A percentile compares a stretch with the other conserved stretches of the same genome.
phyloP scores from a whole-genome alignment of 495 filamentous ascomycete species.

The Corynascus novoguineensis region DNA sequence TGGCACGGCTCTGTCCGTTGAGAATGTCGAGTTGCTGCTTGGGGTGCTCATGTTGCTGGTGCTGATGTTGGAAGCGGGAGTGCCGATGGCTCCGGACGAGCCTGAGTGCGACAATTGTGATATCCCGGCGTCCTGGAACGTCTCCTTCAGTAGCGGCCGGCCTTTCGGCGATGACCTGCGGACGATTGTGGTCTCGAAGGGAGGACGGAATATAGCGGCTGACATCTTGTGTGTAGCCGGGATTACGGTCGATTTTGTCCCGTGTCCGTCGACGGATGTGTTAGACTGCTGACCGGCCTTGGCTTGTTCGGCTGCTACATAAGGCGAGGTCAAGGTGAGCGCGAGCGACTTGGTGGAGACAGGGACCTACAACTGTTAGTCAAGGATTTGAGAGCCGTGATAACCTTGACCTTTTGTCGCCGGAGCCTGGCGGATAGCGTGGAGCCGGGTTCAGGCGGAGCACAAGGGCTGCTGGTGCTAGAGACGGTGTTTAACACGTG shows the following conservation, averaged over 20 bases:
- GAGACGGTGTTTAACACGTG: neutral
- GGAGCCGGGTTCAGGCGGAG: neutral
- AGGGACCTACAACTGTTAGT: slow-evolving; percentile 38
- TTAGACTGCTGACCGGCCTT: neutral
- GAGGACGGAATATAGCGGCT: slow-evolving; percentile 36
- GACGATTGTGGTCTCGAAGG: slow-evolving; percentile 43
- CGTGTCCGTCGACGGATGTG: neutral
- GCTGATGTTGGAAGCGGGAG: neutral
- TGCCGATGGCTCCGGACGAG: neutral
- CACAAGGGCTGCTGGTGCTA: slow-evolving; percentile 2
- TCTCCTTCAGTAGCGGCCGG: slow-evolving; percentile 26
- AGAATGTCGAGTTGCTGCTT: slow-evolving; percentile 11
- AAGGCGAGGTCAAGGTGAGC: neutral
- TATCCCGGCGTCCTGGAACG: slow-evolving; percentile 14
- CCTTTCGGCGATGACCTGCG: slow-evolving; percentile 38
- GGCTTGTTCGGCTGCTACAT: slow-evolving; percentile 29
- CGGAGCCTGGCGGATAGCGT: slow-evolving; percentile 32
- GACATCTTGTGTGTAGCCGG: slow-evolving; percentile 37
- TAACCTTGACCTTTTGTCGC: slow-evolving; percentile 39
- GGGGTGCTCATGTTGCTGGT: slow-evolving; percentile 18
- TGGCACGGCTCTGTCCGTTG: slow-evolving; percentile 32
- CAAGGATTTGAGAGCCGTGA: slow-evolving; percentile 42
- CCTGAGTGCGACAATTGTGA: neutral
- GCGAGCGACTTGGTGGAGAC: neutral
- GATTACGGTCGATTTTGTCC: slow-evolving; percentile 25